Conservation (phyloP, 768 basidiomycete genomes). For the Boletales sp. region DNA sequence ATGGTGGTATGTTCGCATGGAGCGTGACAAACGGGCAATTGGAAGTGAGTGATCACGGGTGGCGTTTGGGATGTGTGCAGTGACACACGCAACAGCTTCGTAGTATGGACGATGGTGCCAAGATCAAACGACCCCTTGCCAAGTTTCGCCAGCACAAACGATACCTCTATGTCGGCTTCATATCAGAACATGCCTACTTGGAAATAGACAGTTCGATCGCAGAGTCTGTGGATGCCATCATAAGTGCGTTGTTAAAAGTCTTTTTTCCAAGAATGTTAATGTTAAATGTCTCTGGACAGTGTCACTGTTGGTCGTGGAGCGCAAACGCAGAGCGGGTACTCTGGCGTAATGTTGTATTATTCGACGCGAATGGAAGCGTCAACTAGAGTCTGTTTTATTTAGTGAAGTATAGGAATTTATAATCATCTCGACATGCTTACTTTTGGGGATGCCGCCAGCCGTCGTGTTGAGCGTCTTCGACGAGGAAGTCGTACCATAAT, state of each 20-base stretch:
- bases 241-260: slow-evolving; percentile 24
- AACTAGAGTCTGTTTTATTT: slow-evolving; percentile 12
- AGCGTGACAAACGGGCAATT: slow-evolving; percentile 1
- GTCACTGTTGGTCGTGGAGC: slow-evolving; percentile 31
- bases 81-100: slow-evolving; percentile 22
- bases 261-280: not conserved
- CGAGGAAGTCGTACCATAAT: slow-evolving; percentile 84
- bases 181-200: slow-evolving; percentile 35
- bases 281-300: slow-evolving; percentile 17
- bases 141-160: slow-evolving; percentile 34
- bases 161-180: slow-evolving; percentile 30
- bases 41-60: slow-evolving; percentile 7
- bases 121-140: slow-evolving; percentile 29
- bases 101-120: slow-evolving; percentile 22
- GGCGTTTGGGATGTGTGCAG: not conserved
- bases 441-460: slow-evolving; percentile 55
- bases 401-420: slow-evolving; percentile 1
- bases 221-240: slow-evolving; percentile 34
- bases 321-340: slow-evolving; percentile 20
- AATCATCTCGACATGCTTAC: slow-evolving; percentile 17
- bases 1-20: slow-evolving; percentile 23
- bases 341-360: slow-evolving; percentile 4
- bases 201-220: slow-evolving; percentile 32
- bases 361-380: not conserved
- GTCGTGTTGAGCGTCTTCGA: slow-evolving; percentile 65